Conservation (phyloP, 2,329 filamentous ascomycete species). For the Penicillium crustosum region DNA sequence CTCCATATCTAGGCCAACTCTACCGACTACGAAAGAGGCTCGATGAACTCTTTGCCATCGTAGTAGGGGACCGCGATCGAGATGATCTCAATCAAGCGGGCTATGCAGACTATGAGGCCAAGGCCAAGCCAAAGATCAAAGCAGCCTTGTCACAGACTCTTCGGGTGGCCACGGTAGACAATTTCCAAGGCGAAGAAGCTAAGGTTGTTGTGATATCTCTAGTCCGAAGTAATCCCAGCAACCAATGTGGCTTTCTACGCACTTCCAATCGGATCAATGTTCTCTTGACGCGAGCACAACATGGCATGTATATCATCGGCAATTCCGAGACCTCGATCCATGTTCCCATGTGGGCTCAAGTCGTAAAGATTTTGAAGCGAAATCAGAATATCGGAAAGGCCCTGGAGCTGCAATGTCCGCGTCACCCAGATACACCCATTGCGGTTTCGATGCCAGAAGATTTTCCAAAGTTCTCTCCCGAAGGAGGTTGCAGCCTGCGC, state of each 20-base stretch:
- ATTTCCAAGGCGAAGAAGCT: constrained; percentile 76
- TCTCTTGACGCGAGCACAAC: constrained; percentile 63
- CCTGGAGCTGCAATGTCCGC: constrained; percentile 60
- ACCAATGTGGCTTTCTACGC: constrained; percentile 63
- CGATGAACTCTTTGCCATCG: constrained; percentile 56
- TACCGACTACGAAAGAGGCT: constrained; percentile 46
- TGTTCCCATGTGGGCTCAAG: constrained; percentile 64
- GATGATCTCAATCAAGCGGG: constrained; percentile 52
- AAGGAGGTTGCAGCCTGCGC: constrained; percentile 59
- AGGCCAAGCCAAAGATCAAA: constrained; percentile 31
- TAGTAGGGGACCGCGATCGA: constrained; percentile 62
- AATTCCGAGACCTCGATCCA: constrained; percentile 59
- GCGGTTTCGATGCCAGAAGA: constrained; percentile 56
- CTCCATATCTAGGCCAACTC: constrained; percentile 58
- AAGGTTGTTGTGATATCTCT: constrained; percentile 69
- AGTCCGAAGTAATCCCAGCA: constrained; percentile 64
- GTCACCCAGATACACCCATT: constrained; percentile 57
- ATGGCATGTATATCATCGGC: constrained; percentile 71
- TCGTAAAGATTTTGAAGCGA: constrained; percentile 54
- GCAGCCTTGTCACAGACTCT: constrained; percentile 51
- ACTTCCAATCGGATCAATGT: constrained; percentile 70
- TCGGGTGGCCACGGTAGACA: constrained; percentile 66
- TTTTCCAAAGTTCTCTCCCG: constrained; percentile 57
- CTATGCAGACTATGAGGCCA: constrained; percentile 28
- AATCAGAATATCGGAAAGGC: constrained; percentile 50